phyloP scores from a whole-genome alignment of 176 grass and related monocot genomes.

The Musa beccarii region DNA sequence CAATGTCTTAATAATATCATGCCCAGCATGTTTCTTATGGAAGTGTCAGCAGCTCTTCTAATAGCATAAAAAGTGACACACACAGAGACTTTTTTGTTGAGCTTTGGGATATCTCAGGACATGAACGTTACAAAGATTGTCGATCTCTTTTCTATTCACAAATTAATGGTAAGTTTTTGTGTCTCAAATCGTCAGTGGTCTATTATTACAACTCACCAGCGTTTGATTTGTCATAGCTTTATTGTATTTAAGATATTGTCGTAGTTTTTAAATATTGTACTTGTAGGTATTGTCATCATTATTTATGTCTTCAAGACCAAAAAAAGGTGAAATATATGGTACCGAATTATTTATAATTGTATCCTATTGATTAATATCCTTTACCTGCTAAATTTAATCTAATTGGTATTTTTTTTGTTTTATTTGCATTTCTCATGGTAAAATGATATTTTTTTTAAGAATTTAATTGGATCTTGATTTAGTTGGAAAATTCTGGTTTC shows the following conservation, averaged over 20 bases:
- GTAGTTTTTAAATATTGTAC: neutral
- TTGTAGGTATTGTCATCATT: neutral
- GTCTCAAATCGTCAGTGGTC: neutral
- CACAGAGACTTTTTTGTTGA: constrained; percentile 92
- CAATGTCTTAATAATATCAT: neutral
- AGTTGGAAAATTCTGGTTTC: too few species aligned
- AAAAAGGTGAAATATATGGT: too few species aligned
- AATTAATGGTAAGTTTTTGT: constrained; percentile 55
- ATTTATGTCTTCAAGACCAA: neutral
- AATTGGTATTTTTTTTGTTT: neutral
- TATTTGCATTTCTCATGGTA: neutral
- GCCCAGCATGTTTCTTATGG: constrained; percentile 71
- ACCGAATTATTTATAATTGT: neutral
- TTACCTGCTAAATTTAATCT: neutral
- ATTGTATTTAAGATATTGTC: neutral
- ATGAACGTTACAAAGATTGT: constrained; percentile 81
- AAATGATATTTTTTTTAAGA: neutral
- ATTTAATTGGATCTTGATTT: neutral
- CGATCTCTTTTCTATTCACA: constrained; percentile 85
- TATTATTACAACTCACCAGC: neutral
- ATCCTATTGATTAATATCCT: neutral
- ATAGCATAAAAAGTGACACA: constrained; percentile 52
- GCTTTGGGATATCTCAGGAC: constrained; percentile 91
- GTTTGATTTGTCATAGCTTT: neutral
- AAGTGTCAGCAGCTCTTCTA: constrained; percentile 62